phyloP scores from a whole-genome alignment of 2,329 filamentous ascomycete genomes.

The Nemania abortiva region DNA sequence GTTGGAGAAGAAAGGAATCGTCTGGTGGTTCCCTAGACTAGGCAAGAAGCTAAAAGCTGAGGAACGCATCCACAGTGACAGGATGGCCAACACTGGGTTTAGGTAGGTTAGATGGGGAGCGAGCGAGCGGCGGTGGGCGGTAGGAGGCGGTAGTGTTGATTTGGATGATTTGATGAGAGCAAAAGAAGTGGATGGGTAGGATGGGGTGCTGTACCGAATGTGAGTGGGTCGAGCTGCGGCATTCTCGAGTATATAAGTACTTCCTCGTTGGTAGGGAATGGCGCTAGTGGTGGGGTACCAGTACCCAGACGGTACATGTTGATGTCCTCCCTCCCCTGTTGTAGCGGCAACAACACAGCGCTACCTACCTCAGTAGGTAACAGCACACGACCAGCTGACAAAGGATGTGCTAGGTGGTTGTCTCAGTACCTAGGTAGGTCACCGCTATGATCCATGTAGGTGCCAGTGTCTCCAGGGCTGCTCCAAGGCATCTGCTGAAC shows the following conservation, averaged over 20 bases:
- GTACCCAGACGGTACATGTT: not conserved
- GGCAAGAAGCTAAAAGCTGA: slow-evolving; percentile 31
- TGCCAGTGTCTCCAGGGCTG: not conserved
- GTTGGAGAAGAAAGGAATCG: slow-evolving; percentile 19
- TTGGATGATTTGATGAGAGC: slow-evolving; percentile 38
- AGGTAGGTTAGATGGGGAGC: slow-evolving; percentile 19
- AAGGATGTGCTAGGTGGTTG: slow-evolving; percentile 1
- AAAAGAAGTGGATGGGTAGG: slow-evolving; percentile 33
- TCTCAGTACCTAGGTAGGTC: slow-evolving; percentile 5
- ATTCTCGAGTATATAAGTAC: not conserved
- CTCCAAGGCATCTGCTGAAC: slow-evolving; percentile 13
- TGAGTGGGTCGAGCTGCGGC: slow-evolving; percentile 29
- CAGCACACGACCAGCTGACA: slow-evolving; percentile 19
- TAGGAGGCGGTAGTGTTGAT: slow-evolving; percentile 34
- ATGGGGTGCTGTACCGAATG: slow-evolving; percentile 29
- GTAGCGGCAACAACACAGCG: slow-evolving; percentile 17
- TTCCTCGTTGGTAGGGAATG: not conserved
- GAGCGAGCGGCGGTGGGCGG: slow-evolving; percentile 12
- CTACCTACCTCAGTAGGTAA: not conserved
- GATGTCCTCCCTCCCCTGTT: slow-evolving; percentile 9
- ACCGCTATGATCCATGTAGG: slow-evolving; percentile 14
- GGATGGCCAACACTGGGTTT: slow-evolving; percentile 16
- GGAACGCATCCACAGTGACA: slow-evolving; percentile 33
- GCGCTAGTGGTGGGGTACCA: not conserved
- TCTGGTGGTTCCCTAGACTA: slow-evolving; percentile 28